phyloP scores from a whole-genome alignment of 768 basidiomycete genomes.

The Hericium coralloides region DNA sequence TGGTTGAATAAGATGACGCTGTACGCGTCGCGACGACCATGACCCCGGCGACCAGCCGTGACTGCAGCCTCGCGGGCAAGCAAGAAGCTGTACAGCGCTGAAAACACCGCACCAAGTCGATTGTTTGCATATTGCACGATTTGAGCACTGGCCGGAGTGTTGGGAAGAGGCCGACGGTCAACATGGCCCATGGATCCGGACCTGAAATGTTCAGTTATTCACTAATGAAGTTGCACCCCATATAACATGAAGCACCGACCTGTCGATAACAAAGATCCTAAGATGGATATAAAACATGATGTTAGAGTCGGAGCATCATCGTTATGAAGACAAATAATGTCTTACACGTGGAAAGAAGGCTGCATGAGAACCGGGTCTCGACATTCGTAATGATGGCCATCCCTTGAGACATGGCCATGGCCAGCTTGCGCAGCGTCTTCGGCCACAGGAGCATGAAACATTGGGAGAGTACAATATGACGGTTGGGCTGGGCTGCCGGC shows the following conservation, averaged over 20 bases:
- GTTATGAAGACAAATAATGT: not conserved
- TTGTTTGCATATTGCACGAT: slow-evolving; percentile 33
- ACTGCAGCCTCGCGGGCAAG: slow-evolving; percentile 35
- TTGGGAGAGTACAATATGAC: slow-evolving; percentile 45
- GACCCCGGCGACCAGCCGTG: slow-evolving; percentile 12
- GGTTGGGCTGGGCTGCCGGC: slow-evolving; percentile 32
- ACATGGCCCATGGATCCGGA: slow-evolving; percentile 38
- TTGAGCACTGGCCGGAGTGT: slow-evolving; percentile 28
- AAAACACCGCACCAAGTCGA: slow-evolving; percentile 49
- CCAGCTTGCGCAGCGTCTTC: slow-evolving; percentile 19
- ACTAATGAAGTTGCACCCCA: not conserved
- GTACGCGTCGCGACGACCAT: slow-evolving; percentile 41
- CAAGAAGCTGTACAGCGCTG: slow-evolving; percentile 50
- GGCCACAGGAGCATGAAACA: slow-evolving; percentile 35
- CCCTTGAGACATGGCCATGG: slow-evolving; percentile 36
- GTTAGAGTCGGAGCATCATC: not conserved
- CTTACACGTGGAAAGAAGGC: slow-evolving; percentile 54
- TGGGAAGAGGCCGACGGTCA: slow-evolving; percentile 36
- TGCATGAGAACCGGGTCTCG: slow-evolving; percentile 42
- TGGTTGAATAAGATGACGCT: slow-evolving; percentile 43
- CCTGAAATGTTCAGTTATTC: slow-evolving; percentile 18
- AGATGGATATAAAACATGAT: not conserved
- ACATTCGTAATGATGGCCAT: slow-evolving; percentile 48
- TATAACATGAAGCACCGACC: slow-evolving; percentile 18
- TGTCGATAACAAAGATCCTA: slow-evolving; percentile 50